phyloP scores from a whole-genome alignment of 2,329 filamentous ascomycete genomes.

The Neurospora sp. region DNA sequence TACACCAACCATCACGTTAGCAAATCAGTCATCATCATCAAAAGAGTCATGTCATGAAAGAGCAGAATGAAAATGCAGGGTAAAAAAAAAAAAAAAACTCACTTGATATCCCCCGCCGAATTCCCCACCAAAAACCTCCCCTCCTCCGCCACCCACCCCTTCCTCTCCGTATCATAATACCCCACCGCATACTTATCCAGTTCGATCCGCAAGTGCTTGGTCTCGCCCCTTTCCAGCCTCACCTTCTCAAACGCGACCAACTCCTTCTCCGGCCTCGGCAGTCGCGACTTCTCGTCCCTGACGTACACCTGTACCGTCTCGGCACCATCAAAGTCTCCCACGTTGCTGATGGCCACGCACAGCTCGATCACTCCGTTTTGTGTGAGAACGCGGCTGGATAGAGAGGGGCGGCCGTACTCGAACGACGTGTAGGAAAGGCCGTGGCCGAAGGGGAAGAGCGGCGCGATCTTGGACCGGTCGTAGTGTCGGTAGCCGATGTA shows the following conservation, averaged over 20 bases:
- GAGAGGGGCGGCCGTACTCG: slow-evolving; percentile 47
- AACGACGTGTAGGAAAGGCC: slow-evolving; percentile 66
- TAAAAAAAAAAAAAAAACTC: slow-evolving; percentile 18
- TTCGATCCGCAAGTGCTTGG: slow-evolving; percentile 34
- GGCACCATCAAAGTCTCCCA: slow-evolving; percentile 43
- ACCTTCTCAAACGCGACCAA: slow-evolving; percentile 61
- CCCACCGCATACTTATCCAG: slow-evolving; percentile 42
- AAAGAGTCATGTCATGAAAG: no score
- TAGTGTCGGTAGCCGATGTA: slow-evolving; percentile 67
- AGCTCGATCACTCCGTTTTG: slow-evolving; percentile 32
- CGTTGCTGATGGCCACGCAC: slow-evolving; percentile 42
- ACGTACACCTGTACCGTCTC: slow-evolving; percentile 63
- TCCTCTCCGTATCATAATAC: slow-evolving; percentile 52
- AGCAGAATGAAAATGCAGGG: no score
- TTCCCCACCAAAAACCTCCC: slow-evolving; percentile 53
- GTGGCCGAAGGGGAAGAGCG: slow-evolving; percentile 63
- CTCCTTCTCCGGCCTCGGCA: slow-evolving; percentile 61
- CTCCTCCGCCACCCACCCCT: slow-evolving; percentile 56
- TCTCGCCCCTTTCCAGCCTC: slow-evolving; percentile 45
- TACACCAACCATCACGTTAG: slow-evolving; percentile 8
- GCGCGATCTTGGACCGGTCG: slow-evolving; percentile 48
- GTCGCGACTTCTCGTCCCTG: slow-evolving; percentile 48
- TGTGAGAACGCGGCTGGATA: slow-evolving; percentile 32
- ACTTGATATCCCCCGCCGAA: slow-evolving; percentile 54
- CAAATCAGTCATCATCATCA: slow-evolving; percentile 8